Conservation (phyloP, 305 asterid genomes). For the Fraxinus greggii region DNA sequence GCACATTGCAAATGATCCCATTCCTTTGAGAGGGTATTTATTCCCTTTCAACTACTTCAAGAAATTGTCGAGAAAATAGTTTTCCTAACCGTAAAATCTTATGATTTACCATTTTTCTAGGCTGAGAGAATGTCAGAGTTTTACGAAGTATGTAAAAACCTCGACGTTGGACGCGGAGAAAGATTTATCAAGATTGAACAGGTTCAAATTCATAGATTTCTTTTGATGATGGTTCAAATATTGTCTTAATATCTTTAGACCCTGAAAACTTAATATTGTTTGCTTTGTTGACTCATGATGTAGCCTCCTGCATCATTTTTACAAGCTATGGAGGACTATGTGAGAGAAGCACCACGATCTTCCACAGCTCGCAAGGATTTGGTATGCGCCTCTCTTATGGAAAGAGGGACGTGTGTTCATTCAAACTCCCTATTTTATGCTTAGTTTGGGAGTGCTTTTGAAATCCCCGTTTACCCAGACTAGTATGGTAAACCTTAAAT, state of each 20-base stretch:
- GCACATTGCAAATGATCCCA: neutral
- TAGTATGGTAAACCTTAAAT: neutral
- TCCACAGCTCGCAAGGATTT: conserved; percentile 72
- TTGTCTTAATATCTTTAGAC: neutral
- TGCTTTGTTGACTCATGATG: conserved; percentile 26
- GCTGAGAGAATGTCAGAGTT: conserved; percentile 94
- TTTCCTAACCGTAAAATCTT: conserved; percentile 5
- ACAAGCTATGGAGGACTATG: conserved; percentile 99
- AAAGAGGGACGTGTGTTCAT: neutral
- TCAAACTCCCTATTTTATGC: neutral
- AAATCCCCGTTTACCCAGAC: neutral
- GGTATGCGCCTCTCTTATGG: conserved; percentile 41
- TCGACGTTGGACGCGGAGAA: conserved; percentile 91
- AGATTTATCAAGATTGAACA: conserved; percentile 89
- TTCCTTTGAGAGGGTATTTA: neutral
- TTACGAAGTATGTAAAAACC: conserved; percentile 77
- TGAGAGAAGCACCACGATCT: conserved; percentile 86
- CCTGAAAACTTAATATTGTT: conserved; percentile 14
- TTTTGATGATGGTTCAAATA: conserved; percentile 2
- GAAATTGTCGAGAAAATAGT: neutral
- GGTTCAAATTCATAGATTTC: conserved; percentile 40
- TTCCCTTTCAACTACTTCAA: neutral
- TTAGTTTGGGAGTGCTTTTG: neutral
- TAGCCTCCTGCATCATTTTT: conserved; percentile 96
- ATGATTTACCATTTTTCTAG: conserved; percentile 39